Conservation (phyloP, 345 rosid species). For the Acer saccharum region DNA sequence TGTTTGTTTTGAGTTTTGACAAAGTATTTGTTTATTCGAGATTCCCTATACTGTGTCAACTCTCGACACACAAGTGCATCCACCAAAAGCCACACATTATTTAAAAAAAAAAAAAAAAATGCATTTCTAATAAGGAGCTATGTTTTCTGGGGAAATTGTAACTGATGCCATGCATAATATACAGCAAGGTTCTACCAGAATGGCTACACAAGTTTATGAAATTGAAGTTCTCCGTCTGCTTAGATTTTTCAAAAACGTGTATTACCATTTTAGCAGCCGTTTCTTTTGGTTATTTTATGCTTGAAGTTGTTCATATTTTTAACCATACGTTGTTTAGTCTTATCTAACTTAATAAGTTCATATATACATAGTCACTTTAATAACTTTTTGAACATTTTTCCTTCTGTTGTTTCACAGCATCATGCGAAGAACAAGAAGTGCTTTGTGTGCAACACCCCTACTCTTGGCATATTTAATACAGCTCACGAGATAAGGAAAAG, state of each 20-base stretch:
- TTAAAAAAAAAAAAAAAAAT: neutral
- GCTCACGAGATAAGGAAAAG: constrained; percentile 72
- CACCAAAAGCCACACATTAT: neutral
- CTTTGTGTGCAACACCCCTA: constrained; percentile 85
- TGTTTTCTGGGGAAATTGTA: neutral
- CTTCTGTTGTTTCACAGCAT: constrained; percentile 49
- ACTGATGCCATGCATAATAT: neutral
- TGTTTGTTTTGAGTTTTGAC: neutral
- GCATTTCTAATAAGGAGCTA: neutral
- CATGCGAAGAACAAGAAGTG: constrained; percentile 90
- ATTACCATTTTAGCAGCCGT: neutral
- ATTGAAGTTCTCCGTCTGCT: neutral
- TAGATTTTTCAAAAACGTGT: neutral
- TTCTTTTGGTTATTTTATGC: neutral
- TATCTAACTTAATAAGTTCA: neutral
- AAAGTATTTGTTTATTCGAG: neutral
- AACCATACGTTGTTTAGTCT: neutral
- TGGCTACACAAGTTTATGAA: neutral
- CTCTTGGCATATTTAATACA: constrained; percentile 75
- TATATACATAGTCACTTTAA: neutral
- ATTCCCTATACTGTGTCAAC: neutral
- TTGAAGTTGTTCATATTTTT: neutral
- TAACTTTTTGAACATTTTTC: neutral
- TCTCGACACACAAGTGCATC: neutral
- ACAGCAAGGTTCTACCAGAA: neutral